Conservation (phyloP, 345 rosid genomes). For the Dimocarpus longan region DNA sequence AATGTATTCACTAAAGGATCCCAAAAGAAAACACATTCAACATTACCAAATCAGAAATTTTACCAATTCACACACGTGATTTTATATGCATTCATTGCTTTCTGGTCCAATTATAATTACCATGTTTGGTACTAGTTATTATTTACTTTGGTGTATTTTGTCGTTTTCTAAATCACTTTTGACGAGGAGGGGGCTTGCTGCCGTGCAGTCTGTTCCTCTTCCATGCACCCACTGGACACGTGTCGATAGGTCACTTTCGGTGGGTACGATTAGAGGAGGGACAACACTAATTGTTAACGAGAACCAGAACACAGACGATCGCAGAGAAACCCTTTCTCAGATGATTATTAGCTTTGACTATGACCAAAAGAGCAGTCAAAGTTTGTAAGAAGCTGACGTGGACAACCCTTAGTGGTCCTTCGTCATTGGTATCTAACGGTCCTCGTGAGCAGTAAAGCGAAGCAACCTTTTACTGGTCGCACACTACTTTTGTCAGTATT, state of each 20-base stretch:
- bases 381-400: conserved; percentile 11
- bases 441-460: background rate
- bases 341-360: background rate
- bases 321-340: background rate
- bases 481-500: background rate
- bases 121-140: background rate
- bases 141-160: background rate
- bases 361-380: conserved; percentile 16
- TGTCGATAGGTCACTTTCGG: background rate
- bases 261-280: background rate
- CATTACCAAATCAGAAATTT: background rate
- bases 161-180: background rate
- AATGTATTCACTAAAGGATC: background rate
- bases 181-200: background rate
- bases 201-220: too few species aligned
- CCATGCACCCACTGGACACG: too few species aligned
- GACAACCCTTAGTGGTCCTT: background rate
- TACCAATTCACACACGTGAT: background rate
- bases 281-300: conserved; percentile 9
- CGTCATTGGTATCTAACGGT: background rate
- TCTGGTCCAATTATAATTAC: background rate
- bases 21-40: background rate
- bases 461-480: background rate
- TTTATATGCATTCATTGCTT: background rate
- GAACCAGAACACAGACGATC: conserved; percentile 18